A percentile compares a stretch with the other conserved stretches of the same genome.
These are phyloP conservation scores for Heterobasidion parviporum DNA, from an alignment of 1,284 basidiomycete species.

Conservation along the genomic window DNA sequence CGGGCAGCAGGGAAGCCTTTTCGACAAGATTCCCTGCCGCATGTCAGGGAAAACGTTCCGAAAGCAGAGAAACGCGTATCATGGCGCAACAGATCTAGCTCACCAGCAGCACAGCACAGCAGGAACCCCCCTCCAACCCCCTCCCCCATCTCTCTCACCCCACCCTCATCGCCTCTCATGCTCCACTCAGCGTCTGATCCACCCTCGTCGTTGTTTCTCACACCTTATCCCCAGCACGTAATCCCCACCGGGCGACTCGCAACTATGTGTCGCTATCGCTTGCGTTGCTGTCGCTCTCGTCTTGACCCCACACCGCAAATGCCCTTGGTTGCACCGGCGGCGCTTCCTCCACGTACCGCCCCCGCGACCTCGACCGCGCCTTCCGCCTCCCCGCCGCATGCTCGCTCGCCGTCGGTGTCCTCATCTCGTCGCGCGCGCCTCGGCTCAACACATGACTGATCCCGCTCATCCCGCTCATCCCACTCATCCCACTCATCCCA, in stretches of 20 bases:
- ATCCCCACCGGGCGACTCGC: not conserved
- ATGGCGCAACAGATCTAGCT: too few relatives aligned
- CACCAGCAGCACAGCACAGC: too few relatives aligned
- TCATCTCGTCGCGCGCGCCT: constrained; percentile 43
- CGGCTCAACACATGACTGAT: constrained; percentile 24
- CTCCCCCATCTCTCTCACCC: not conserved
- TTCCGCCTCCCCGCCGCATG: constrained; percentile 17
- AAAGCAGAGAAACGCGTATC: too few relatives aligned
- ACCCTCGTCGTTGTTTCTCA: too few relatives aligned
- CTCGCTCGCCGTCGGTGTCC: constrained; percentile 46
- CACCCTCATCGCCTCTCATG: too few relatives aligned
- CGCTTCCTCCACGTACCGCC: constrained; percentile 17
- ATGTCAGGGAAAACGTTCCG: too few relatives aligned
- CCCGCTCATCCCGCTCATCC: constrained; percentile 11
- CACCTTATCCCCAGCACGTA: not conserved
- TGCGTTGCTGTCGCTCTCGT: constrained; percentile 79
- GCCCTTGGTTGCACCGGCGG: constrained; percentile 35
- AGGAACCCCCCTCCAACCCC: not conserved
- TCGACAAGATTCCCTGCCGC: too few relatives aligned
- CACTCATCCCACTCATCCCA: too few relatives aligned
- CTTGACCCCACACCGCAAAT: constrained; percentile 78
- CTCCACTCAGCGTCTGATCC: too few relatives aligned
- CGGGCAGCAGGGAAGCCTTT: too few relatives aligned
- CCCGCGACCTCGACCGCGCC: constrained; percentile 21
- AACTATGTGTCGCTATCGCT: constrained; percentile 54